Conservation (phyloP, 2,329 filamentous ascomycete species). For the Thielaviopsis musarum region DNA sequence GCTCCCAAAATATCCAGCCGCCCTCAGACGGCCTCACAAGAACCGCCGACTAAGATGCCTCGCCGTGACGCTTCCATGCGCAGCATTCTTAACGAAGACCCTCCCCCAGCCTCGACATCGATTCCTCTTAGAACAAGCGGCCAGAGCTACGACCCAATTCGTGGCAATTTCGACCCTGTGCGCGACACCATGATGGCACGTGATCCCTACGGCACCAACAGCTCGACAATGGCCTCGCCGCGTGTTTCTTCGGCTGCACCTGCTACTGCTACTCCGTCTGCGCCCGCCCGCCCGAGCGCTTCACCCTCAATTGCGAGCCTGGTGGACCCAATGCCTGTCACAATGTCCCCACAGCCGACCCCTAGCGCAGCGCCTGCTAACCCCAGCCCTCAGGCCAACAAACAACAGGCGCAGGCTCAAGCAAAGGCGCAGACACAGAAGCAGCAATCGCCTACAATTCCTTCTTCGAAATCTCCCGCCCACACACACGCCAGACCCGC, state of each 20-base stretch:
- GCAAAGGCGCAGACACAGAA: neutral
- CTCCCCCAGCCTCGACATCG: conserved; percentile 25
- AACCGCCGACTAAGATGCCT: conserved; percentile 27
- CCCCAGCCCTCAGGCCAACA: conserved; percentile 19
- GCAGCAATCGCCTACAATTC: neutral
- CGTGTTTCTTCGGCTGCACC: conserved; percentile 22
- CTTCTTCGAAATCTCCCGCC: neutral
- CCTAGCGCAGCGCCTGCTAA: conserved; percentile 21
- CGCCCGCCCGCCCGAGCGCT: conserved; percentile 49
- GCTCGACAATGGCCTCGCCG: conserved; percentile 31
- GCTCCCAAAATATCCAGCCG: conserved; percentile 15
- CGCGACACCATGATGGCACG: conserved; percentile 42
- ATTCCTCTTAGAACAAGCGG: conserved; percentile 47
- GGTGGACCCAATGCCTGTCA: conserved; percentile 46
- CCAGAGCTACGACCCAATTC: conserved; percentile 79
- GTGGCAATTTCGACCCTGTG: conserved; percentile 53
- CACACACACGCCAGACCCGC: neutral
- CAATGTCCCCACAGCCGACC: conserved; percentile 20
- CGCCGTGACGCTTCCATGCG: conserved; percentile 41
- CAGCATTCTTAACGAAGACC: conserved; percentile 38
- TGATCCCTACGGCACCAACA: conserved; percentile 28
- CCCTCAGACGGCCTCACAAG: conserved; percentile 17
- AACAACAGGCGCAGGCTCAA: neutral
- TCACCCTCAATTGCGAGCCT: conserved; percentile 86
- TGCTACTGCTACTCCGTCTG: conserved; percentile 22